These are phyloP conservation scores for Saccharomyces hybrid DNA, from an alignment of 1,139 yeast species.

Conservation along the genomic window DNA sequence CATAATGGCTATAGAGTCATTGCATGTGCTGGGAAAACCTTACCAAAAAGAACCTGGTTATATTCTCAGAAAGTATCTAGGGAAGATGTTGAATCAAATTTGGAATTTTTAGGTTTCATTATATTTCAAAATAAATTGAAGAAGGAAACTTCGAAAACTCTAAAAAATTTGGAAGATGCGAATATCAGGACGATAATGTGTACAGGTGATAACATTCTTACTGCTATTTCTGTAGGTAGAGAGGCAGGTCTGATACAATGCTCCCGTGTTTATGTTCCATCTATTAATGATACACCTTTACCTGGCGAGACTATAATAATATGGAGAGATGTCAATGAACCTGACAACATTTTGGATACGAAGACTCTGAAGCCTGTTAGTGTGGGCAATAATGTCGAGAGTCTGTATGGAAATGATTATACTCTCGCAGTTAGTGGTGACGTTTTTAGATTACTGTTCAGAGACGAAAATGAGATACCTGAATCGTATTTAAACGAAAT, in stretches of 20 bases:
- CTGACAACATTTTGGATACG: conserved; percentile 49
- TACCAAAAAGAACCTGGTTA: conserved; percentile 39
- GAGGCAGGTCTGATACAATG: conserved; percentile 64
- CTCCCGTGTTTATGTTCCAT: conserved; percentile 60
- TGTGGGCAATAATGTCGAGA: conserved; percentile 24
- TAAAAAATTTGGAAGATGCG: conserved; percentile 53
- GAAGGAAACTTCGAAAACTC: conserved; percentile 53
- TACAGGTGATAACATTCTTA: conserved; percentile 91
- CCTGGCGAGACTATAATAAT: conserved; percentile 34
- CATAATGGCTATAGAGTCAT: conserved; percentile 92
- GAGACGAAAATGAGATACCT: conserved; percentile 37
- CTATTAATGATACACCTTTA: conserved; percentile 35
- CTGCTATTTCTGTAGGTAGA: conserved; percentile 88
- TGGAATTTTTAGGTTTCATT: conserved; percentile 79
- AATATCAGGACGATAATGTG: conserved; percentile 86
- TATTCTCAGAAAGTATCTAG: conserved; percentile 43
- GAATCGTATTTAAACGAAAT: conserved; percentile 45
- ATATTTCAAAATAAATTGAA: conserved; percentile 88
- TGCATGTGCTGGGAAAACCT: conserved; percentile 74
- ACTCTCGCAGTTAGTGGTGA: conserved; percentile 88
- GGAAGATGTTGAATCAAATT: conserved; percentile 56
- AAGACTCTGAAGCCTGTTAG: conserved; percentile 56
- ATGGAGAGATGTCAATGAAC: conserved; percentile 63
- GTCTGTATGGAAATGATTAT: conserved; percentile 35
- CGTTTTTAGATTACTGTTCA: conserved; percentile 68